Percentiles rank a stretch among this genome's conserved stretches.
Evolutionary conservation across 441 rosid genomes (phyloP).

Genomic region (Mallotus japonicus): DNA sequence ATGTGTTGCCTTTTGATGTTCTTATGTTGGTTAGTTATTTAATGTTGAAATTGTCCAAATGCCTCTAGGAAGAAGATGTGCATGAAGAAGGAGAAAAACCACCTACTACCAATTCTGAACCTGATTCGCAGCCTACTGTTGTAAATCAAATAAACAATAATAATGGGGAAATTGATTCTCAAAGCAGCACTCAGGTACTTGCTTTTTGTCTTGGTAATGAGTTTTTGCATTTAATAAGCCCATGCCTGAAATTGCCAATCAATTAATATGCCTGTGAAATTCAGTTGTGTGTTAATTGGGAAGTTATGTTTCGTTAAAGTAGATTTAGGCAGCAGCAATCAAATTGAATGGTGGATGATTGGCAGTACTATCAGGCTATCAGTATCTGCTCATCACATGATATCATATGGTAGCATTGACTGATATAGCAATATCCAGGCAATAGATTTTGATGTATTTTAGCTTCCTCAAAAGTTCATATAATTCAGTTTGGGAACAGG

Average conservation of each 20-base stretch:
- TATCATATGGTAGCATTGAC: not conserved
- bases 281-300: not conserved
- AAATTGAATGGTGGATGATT: not conserved
- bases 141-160: constrained; percentile 34
- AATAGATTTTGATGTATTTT: no score
- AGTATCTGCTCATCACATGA: not conserved
- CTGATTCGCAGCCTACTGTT: constrained; percentile 41
- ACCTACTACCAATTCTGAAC: constrained; percentile 35
- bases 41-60: constrained; percentile 6
- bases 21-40: not conserved
- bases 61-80: constrained; percentile 41
- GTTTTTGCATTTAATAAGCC: not conserved
- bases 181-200: constrained; percentile 56
- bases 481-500: constrained; percentile 15
- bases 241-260: not conserved
- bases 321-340: not conserved
- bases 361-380: no score
- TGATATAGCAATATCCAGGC: not conserved
- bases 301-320: not conserved
- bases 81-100: constrained; percentile 45
- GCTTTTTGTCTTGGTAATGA: not conserved
- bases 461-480: constrained; percentile 6
- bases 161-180: constrained; percentile 41
- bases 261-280: not conserved
- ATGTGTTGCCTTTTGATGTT: no score